Conservation (phyloP, 2,329 filamentous ascomycete genomes). For the Chrysoporthe deuterocubensis region DNA sequence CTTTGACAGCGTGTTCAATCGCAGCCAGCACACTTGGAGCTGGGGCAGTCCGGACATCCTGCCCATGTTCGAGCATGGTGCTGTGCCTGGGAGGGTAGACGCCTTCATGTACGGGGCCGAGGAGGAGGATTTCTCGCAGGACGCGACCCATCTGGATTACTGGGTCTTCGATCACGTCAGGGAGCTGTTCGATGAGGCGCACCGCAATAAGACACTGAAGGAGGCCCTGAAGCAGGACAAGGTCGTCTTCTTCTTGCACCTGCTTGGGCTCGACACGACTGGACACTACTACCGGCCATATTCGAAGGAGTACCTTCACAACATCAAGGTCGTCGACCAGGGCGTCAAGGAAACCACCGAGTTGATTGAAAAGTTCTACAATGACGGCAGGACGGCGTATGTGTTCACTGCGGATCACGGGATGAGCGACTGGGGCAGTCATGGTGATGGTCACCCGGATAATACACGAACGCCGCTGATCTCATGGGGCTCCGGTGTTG, state of each 20-base stretch:
- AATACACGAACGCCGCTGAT: conserved; percentile 95
- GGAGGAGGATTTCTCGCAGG: conserved; percentile 84
- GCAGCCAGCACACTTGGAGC: conserved; percentile 95
- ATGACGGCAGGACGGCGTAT: conserved; percentile 83
- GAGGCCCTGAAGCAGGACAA: conserved; percentile 78
- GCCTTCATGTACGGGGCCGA: conserved; percentile 84
- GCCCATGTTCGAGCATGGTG: conserved; percentile 96
- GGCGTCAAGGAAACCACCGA: conserved; percentile 84
- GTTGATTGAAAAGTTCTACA: conserved; percentile 84
- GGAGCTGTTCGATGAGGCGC: conserved; percentile 79
- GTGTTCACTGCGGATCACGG: conserved; percentile 98
- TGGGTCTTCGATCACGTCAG: conserved; percentile 98
- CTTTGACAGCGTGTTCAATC: conserved; percentile 98
- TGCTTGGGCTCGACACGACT: conserved; percentile 88
- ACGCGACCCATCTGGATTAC: conserved; percentile 79
- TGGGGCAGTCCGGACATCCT: conserved; percentile 98
- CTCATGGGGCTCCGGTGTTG: conserved; percentile 90
- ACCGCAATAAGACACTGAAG: conserved; percentile 75
- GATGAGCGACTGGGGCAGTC: conserved; percentile 99
- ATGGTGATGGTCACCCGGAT: conserved; percentile 95
- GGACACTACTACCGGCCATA: conserved; percentile 89
- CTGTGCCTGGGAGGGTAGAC: conserved; percentile 83
- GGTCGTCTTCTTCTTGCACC: conserved; percentile 91
- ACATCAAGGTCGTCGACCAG: conserved; percentile 91
- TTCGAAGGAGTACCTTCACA: conserved; percentile 91